Evolutionary conservation across 83 land plant genomes (phyloP).

Genomic region (Picea abies): DNA sequence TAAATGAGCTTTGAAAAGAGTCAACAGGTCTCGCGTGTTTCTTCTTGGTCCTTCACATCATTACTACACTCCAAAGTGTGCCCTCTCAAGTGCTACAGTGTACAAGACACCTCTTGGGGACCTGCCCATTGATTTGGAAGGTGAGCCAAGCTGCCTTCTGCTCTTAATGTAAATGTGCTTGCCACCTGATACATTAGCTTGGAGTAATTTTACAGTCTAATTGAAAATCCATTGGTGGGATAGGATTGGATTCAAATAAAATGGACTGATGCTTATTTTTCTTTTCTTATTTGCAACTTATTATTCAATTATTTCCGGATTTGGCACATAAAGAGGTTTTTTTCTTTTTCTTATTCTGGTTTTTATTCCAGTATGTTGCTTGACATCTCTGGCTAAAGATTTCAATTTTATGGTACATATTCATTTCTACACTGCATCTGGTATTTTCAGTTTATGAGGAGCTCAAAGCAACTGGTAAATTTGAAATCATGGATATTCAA

Average conservation of each 20-base stretch:
- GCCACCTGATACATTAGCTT: neutral
- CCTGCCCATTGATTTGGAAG: conserved; percentile 45
- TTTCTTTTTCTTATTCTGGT: neutral
- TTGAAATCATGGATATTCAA: conserved; percentile 40
- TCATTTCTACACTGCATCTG: neutral
- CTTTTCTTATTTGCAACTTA: neutral
- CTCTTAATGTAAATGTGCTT: neutral
- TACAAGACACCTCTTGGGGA: conserved; percentile 56
- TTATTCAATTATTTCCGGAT: too few species aligned
- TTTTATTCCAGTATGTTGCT: neutral
- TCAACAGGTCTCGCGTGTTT: conserved; percentile 40
- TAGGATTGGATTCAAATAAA: neutral
- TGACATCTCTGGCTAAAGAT: neutral
- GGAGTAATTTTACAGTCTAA: neutral
- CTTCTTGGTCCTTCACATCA: conserved; percentile 54
- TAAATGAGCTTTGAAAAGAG: conserved; percentile 12
- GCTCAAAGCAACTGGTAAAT: conserved; percentile 32
- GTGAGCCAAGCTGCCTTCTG: conserved; percentile 6
- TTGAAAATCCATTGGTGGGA: neutral
- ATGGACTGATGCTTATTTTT: neutral
- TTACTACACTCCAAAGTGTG: conserved; percentile 48
- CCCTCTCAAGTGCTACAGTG: conserved; percentile 31
- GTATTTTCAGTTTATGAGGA: conserved; percentile 34
- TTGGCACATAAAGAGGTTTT: neutral
- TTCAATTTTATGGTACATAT: neutral